Conservation (phyloP, 176 grass and related monocot species). For the Secale cereale region DNA sequence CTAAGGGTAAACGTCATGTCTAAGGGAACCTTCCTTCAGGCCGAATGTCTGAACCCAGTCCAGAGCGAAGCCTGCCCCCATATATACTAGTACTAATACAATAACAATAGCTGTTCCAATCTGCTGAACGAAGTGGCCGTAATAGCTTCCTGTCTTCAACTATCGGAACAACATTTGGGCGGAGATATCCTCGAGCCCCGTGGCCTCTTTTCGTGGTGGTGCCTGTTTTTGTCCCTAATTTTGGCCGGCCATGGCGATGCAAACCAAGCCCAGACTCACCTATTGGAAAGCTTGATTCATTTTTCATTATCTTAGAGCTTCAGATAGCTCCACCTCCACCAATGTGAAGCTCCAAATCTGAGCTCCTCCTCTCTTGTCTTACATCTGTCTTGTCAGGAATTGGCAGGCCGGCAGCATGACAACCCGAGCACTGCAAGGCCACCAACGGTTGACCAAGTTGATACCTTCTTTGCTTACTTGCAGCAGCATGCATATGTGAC, state of each 20-base stretch:
- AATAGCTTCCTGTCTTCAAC: neutral
- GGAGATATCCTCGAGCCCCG: neutral
- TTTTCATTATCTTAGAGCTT: conserved; percentile 25
- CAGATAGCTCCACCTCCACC: neutral
- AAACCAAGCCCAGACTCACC: conserved; percentile 30
- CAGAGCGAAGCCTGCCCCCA: neutral
- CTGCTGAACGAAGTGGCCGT: neutral
- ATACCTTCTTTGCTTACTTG: conserved; percentile 19
- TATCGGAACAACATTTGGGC: neutral
- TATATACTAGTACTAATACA: neutral
- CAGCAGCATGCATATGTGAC: conserved; percentile 14
- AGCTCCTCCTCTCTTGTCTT: conserved; percentile 13
- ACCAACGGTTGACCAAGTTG: conserved; percentile 16
- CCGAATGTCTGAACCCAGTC: neutral
- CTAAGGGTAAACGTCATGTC: conserved; percentile 1
- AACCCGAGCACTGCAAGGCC: neutral
- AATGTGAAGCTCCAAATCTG: conserved; percentile 11
- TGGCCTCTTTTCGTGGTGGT: neutral
- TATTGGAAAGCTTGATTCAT: neutral
- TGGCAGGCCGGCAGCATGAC: conserved; percentile 20
- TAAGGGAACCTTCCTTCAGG: conserved; percentile 4
- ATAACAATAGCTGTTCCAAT: conserved; percentile 20
- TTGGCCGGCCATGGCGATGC: conserved; percentile 30
- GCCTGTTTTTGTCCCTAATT: conserved; percentile 19
- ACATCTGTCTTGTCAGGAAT: conserved; percentile 27